phyloP scores from a whole-genome alignment of 108 stramenopile species.

The Epithemia pelagica region DNA sequence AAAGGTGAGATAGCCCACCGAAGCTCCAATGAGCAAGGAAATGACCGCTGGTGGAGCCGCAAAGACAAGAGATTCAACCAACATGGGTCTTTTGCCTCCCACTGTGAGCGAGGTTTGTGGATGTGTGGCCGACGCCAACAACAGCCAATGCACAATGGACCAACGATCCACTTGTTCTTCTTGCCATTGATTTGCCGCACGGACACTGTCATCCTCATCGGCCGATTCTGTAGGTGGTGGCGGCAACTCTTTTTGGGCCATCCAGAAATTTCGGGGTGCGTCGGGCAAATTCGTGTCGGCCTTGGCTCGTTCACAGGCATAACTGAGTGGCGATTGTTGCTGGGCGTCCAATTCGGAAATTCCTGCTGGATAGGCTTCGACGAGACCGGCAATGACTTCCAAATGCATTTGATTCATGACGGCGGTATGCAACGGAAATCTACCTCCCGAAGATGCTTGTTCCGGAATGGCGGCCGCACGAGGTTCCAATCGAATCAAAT shows the following conservation, averaged over 20 bases:
- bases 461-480: not conserved
- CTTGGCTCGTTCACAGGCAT: conserved; percentile 15
- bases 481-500: not conserved
- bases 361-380: conserved; percentile 11
- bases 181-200: conserved; percentile 9
- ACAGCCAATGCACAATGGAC: conserved; percentile 16
- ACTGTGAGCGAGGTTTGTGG: conserved; percentile 7
- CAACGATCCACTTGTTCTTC: conserved; percentile 14
- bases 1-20: not conserved
- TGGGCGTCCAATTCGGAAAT: conserved; percentile 5
- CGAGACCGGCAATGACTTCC: conserved; percentile 6
- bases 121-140: conserved; percentile 12
- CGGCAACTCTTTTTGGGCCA: not conserved
- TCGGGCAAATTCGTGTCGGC: conserved; percentile 1
- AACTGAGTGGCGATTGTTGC: conserved; percentile 7
- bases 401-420: conserved; percentile 7
- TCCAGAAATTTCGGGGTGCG: conserved; percentile 13
- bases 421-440: conserved; percentile 11
- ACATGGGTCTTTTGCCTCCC: conserved; percentile 13
- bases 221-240: not conserved
- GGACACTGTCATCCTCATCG: not conserved
- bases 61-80: conserved; percentile 15
- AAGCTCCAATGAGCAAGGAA: conserved; percentile 16
- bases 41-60: conserved; percentile 19
- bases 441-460: not conserved